These are phyloP conservation scores for Aspergillus pseudonomiae DNA, from an alignment of 2,329 filamentous ascomycete species.

Conservation along the genomic window DNA sequence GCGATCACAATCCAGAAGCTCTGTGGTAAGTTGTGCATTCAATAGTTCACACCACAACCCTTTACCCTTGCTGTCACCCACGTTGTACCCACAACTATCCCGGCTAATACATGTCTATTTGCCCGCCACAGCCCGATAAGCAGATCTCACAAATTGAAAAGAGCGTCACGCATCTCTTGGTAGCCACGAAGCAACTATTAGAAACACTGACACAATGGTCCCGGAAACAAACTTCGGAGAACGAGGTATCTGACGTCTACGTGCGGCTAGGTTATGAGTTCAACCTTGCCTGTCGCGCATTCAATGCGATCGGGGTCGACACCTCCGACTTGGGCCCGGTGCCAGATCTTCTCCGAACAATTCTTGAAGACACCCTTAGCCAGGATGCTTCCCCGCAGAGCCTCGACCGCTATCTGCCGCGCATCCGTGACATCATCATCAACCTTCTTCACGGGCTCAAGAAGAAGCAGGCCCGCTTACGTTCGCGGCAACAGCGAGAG, in stretches of 20 bases:
- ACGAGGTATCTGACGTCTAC: slow-evolving; percentile 96
- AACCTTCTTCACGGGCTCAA: slow-evolving; percentile 94
- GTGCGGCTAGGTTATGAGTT: slow-evolving; percentile 97
- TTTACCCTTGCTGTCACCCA: slow-evolving; percentile 7
- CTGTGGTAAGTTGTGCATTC: slow-evolving; percentile 57
- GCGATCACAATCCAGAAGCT: slow-evolving; percentile 60
- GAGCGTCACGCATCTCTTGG: slow-evolving; percentile 94
- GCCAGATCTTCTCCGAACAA: slow-evolving; percentile 83
- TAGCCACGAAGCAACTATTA: slow-evolving; percentile 95
- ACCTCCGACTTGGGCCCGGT: slow-evolving; percentile 93
- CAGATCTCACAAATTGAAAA: slow-evolving; percentile 97
- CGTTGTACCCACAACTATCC: slow-evolving; percentile 11
- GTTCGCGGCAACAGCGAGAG: slow-evolving; percentile 58
- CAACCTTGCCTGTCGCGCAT: slow-evolving; percentile 96
- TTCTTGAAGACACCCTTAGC: slow-evolving; percentile 92
- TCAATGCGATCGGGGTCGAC: slow-evolving; percentile 95
- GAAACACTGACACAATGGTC: slow-evolving; percentile 99
- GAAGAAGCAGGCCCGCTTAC: slow-evolving; percentile 89
- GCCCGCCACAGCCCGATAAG: slow-evolving; percentile 61
- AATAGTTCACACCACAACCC: neutral
- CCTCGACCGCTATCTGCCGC: slow-evolving; percentile 88
- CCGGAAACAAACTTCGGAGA: slow-evolving; percentile 85
- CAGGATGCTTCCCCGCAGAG: slow-evolving; percentile 94
- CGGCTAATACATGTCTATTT: slow-evolving; percentile 15
- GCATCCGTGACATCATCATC: slow-evolving; percentile 98